Evolutionary conservation across 2,329 filamentous ascomycete species (phyloP).

Genomic region (Calonectria multiphialidica): DNA sequence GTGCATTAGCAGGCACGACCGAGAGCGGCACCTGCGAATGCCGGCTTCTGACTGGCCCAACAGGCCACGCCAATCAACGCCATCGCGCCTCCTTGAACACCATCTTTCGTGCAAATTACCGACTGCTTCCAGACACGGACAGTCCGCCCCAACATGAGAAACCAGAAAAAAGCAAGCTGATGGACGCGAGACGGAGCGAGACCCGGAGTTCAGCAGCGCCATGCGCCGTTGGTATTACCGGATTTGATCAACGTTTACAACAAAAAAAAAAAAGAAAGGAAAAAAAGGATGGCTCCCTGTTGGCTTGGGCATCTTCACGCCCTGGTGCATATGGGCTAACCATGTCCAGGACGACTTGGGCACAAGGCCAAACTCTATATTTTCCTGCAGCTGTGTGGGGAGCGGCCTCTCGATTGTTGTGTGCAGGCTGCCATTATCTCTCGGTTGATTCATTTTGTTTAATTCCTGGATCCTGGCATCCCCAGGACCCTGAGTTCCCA

Average conservation of each 20-base stretch:
- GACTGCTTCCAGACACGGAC: not conserved
- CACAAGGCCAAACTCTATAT: conserved; percentile 24
- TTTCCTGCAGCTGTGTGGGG: conserved; percentile 24
- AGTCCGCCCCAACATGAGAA: not conserved
- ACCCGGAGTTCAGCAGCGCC: not conserved
- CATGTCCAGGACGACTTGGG: conserved; percentile 10
- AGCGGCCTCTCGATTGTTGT: not conserved
- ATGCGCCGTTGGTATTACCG: conserved; percentile 23
- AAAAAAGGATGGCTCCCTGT: conserved; percentile 24
- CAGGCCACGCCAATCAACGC: not conserved
- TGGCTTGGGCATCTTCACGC: not conserved
- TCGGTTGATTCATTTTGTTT: conserved; percentile 9
- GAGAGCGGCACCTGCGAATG: not conserved
- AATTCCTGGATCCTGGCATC: not conserved
- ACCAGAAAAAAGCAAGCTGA: not conserved
- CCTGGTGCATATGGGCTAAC: conserved; percentile 32
- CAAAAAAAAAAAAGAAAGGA: conserved; percentile 13
- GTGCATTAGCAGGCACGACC: not conserved
- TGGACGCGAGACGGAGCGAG: not conserved
- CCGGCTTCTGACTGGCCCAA: conserved; percentile 1
- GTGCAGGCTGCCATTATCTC: not conserved
- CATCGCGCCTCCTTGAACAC: not conserved
- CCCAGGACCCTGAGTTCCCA: not conserved
- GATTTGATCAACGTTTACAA: conserved; percentile 34
- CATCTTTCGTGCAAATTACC: not conserved